Percentiles rank a stretch among this genome's conserved stretches.
Conservation (phyloP, 768 basidiomycete species). For the Paxillus rubicundulus region DNA sequence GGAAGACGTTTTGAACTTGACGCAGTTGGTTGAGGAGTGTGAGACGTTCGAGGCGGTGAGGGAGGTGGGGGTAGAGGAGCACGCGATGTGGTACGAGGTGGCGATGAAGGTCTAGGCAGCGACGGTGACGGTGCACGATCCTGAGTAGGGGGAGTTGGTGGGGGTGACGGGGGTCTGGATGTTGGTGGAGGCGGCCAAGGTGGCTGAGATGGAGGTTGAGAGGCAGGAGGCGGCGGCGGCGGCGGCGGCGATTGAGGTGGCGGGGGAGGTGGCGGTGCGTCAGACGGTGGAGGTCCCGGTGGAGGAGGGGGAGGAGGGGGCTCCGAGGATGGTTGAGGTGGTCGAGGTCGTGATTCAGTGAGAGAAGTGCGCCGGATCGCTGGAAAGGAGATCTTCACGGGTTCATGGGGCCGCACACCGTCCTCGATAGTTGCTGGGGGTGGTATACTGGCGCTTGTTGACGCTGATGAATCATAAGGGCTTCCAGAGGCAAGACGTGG, state of each 20-base stretch:
- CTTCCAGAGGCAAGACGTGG: slow-evolving; percentile 7
- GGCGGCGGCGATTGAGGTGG: slow-evolving; percentile 31
- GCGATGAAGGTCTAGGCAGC: slow-evolving; percentile 24
- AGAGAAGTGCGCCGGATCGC: slow-evolving; percentile 29
- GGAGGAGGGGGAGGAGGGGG: slow-evolving; percentile 38
- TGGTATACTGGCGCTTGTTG: slow-evolving; percentile 15
- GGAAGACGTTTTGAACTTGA: slow-evolving; percentile 21
- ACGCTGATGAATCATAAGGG: slow-evolving; percentile 13
- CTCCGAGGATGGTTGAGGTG: slow-evolving; percentile 38
- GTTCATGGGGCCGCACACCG: slow-evolving; percentile 31
- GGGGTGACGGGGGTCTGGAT: slow-evolving; percentile 27
- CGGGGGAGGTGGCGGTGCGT: slow-evolving; percentile 24
- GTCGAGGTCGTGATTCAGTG: slow-evolving; percentile 27
- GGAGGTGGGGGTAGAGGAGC: slow-evolving; percentile 31
- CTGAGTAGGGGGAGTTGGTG: slow-evolving; percentile 15
- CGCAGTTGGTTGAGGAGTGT: slow-evolving; percentile 28
- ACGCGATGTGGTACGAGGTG: slow-evolving; percentile 20
- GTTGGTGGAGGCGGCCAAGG: slow-evolving; percentile 25
- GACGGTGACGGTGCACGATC: slow-evolving; percentile 20
- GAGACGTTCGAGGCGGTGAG: slow-evolving; percentile 22
- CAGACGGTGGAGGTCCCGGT: slow-evolving; percentile 28
- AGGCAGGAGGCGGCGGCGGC: slow-evolving; percentile 31
- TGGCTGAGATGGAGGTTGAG: slow-evolving; percentile 25
- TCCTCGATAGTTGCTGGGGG: slow-evolving; percentile 26
- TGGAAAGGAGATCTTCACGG: slow-evolving; percentile 32